Conservation (phyloP, 2,329 filamentous ascomycete species). For the Periconia sp. region DNA sequence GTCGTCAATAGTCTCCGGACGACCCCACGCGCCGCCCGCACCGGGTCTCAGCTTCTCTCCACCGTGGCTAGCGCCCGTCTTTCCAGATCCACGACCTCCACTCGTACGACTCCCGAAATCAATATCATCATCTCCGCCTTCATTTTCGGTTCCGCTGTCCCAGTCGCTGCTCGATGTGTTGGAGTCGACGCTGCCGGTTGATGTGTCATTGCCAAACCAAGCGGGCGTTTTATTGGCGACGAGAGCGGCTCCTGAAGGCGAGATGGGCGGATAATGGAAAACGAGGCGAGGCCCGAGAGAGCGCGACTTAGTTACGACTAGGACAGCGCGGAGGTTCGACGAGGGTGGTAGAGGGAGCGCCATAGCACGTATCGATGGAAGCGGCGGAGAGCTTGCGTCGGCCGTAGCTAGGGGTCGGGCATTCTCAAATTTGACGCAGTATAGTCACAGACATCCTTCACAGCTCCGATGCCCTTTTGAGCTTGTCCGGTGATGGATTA, state of each 20-base stretch:
- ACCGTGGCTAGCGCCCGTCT: constrained; percentile 28
- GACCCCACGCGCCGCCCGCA: constrained; percentile 38
- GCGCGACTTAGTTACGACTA: constrained; percentile 48
- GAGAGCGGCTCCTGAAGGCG: constrained; percentile 42
- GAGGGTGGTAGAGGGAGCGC: constrained; percentile 41
- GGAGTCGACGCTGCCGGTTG: constrained; percentile 42
- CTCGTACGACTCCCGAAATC: constrained; percentile 44
- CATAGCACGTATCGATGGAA: constrained; percentile 27
- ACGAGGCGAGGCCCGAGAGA: constrained; percentile 48
- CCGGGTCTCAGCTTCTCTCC: constrained; percentile 29
- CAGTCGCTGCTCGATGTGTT: constrained; percentile 44
- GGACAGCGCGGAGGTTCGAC: constrained; percentile 47
- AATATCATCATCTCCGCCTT: constrained; percentile 40
- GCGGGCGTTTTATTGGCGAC: constrained; percentile 38
- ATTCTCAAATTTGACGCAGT: too few species aligned
- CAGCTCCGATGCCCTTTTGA: too few species aligned
- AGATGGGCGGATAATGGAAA: constrained; percentile 50
- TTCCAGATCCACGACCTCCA: constrained; percentile 36
- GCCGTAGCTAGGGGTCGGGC: too few species aligned
- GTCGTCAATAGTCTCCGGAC: constrained; percentile 44
- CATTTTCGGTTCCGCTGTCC: constrained; percentile 42
- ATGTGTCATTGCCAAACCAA: constrained; percentile 46
- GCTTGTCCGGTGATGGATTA: too few species aligned
- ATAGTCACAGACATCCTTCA: too few species aligned
- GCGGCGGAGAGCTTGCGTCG: too few species aligned